These are phyloP conservation scores for Talaromyces sp. DNA, from an alignment of 2,329 filamentous ascomycete species.

Conservation along the genomic window DNA sequence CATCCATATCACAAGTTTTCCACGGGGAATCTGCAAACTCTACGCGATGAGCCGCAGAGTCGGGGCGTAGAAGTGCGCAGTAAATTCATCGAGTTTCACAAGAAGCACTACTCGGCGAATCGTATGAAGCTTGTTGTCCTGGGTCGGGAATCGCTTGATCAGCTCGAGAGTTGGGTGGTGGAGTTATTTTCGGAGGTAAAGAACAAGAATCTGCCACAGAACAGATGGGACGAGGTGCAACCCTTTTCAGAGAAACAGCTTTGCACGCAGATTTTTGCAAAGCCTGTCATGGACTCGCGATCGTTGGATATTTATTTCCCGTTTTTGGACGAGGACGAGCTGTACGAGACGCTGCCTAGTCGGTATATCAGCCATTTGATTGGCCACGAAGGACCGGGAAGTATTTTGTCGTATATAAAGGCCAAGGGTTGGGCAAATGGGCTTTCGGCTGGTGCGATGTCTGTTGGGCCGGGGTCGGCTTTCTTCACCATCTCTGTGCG, in stretches of 20 bases:
- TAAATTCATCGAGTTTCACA: slow-evolving; percentile 90
- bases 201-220: slow-evolving; percentile 73
- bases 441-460: slow-evolving; percentile 71
- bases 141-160: slow-evolving; percentile 75
- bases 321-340: slow-evolving; percentile 76
- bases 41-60: slow-evolving; percentile 77
- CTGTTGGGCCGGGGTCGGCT: slow-evolving; percentile 74
- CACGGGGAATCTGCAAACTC: slow-evolving; percentile 80
- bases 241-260: slow-evolving; percentile 61
- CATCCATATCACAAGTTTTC: slow-evolving; percentile 91
- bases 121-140: slow-evolving; percentile 88
- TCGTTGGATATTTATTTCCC: slow-evolving; percentile 78
- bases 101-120: slow-evolving; percentile 87
- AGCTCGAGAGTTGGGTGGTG: slow-evolving; percentile 76
- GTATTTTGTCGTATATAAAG: slow-evolving; percentile 86
- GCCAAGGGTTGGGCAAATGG: slow-evolving; percentile 85
- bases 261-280: slow-evolving; percentile 73
- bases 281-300: slow-evolving; percentile 84
- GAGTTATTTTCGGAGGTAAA: slow-evolving; percentile 78
- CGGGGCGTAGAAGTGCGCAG: slow-evolving; percentile 79
- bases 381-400: slow-evolving; percentile 88
- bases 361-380: slow-evolving; percentile 85
- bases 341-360: slow-evolving; percentile 77
- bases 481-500: slow-evolving; percentile 77
- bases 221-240: slow-evolving; percentile 63